These are phyloP conservation scores for Colletotrichum lentis DNA, from an alignment of 2,329 filamentous ascomycete genomes.

Conservation along the genomic window DNA sequence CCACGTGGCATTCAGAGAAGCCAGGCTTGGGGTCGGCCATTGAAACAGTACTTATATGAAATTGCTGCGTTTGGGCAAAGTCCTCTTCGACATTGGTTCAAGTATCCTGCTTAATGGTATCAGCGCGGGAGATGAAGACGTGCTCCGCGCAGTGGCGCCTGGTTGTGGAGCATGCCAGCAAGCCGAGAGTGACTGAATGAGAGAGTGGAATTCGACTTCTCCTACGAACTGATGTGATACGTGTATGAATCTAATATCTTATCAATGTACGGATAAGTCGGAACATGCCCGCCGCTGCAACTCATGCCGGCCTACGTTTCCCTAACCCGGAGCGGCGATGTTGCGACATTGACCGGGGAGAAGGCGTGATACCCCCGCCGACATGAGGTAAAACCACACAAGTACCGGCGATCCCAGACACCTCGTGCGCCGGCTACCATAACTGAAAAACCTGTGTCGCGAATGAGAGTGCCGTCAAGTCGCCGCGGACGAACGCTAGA, in stretches of 20 bases:
- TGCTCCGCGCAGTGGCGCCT: slow-evolving; percentile 4
- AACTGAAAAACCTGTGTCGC: neutral
- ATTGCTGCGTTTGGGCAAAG: no score
- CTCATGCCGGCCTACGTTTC: neutral
- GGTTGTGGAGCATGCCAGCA: neutral
- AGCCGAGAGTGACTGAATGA: neutral
- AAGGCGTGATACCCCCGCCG: slow-evolving; percentile 22
- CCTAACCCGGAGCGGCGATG: neutral
- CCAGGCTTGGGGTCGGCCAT: no score
- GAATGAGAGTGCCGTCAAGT: neutral
- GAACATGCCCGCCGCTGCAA: neutral
- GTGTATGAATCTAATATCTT: neutral
- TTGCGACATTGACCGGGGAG: slow-evolving; percentile 27
- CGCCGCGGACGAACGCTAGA: neutral
- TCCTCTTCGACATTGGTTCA: neutral
- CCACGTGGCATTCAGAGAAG: neutral
- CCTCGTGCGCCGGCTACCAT: neutral
- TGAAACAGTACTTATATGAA: neutral
- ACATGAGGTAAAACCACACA: neutral
- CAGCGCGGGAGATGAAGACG: slow-evolving; percentile 23
- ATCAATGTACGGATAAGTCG: neutral
- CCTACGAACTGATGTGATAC: neutral
- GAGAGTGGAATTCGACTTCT: neutral
- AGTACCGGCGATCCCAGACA: neutral
- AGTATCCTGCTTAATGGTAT: slow-evolving; percentile 25